Base-by-base conservation (phyloP, 805 yeast genomes). In the Pichia phayaonensis region DNA sequence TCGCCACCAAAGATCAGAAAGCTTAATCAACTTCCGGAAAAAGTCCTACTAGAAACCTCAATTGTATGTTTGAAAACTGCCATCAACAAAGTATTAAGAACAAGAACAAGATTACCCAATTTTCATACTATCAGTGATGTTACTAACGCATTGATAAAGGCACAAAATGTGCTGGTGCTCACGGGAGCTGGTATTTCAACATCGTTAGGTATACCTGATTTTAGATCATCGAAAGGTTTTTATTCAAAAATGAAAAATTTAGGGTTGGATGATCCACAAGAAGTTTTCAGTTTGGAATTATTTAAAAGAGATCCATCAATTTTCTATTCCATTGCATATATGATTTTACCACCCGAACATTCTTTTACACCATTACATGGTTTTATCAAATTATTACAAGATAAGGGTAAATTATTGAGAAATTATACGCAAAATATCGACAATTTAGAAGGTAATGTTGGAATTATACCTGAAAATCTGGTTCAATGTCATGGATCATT, bases 151-250 rank as follows among this genome's bases (percentile, higher is more conserved):
- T 71, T 90, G 22, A 56, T 70, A n/a, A 69, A 68, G 8, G 79
- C 94, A 0, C 61, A 73, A 15, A 83, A 79, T 40, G 74, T 90
- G 12, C 60, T 90, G 52, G 90, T 90, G 0, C 64, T 90, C 22
- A 87, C 96, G 0, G 97, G 97, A 16, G 97, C 97, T 0, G 97
- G 97, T 23, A 88, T 90, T 49, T 86, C 95, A 36, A 89, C 97
- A 3, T 80, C 89, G 1, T 68, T 89, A 48, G 97, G 97, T 8
- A 90, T 89, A 49, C 97, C 97, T 0, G 97, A 89, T 68, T 89
- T 90, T 68, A 76, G 97, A 62, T 88, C 96, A 0, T 81, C 87
- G n/a, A 75, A 83, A 56, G 97, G 97, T 45, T 77, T 90, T 49
- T 90, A 90, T 66, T 74, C 87, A 1, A 78, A 77, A 59, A 75